Base-by-base conservation (phyloP, 1,284 basidiomycete species). In the Cryptococcus jaspeensis region DNA sequence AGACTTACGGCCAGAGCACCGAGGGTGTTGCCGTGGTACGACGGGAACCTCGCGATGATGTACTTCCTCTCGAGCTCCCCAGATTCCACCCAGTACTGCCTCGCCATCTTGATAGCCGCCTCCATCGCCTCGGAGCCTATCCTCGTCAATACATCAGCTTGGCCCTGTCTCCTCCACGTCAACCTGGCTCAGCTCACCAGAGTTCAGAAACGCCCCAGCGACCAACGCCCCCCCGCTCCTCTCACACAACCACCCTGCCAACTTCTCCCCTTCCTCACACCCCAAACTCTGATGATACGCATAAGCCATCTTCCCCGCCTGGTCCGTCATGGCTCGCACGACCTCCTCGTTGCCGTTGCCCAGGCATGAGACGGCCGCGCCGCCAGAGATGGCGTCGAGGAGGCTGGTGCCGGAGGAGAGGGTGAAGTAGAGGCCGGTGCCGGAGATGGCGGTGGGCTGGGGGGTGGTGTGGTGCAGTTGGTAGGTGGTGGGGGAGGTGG, bases 11-110 rank as follows among this genome's bases (percentile, higher is more conserved):
- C 64, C 2, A 72, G 55, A 2, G 62, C 67, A 2, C 82, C 82
- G 37, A 92, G 68, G 1, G 89, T 89, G 72, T 92, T 93, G 1
- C 91, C 91, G 71, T 93, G 91, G 78, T 85, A 93, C 5, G 87
- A 88, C 13, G 89, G 78, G 47, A 85, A 73, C 18, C 90, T 83
- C n/a, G 83, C 88, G 63, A 94, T 91, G 69, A 88, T 90, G 65
- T 90, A 87, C 55, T 69, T 84, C 53, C 90, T 83, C 66, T 86
- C 77, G 0, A 82, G 80, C 73, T 92, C 86, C 3, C 84, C 84
- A 0, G 79, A 83, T 69, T 91, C 88, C 41, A 83, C 79, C 68
- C 67, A 72, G 55, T 75, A 77, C 61, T 73, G 69, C 41, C 69
- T 53, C 11, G 58, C 60, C 5, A 67, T 57, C 58, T 73, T 73